These are phyloP conservation scores for Monosporascus sp. DNA, from an alignment of 2,329 filamentous ascomycete genomes.

Conservation along the genomic window DNA sequence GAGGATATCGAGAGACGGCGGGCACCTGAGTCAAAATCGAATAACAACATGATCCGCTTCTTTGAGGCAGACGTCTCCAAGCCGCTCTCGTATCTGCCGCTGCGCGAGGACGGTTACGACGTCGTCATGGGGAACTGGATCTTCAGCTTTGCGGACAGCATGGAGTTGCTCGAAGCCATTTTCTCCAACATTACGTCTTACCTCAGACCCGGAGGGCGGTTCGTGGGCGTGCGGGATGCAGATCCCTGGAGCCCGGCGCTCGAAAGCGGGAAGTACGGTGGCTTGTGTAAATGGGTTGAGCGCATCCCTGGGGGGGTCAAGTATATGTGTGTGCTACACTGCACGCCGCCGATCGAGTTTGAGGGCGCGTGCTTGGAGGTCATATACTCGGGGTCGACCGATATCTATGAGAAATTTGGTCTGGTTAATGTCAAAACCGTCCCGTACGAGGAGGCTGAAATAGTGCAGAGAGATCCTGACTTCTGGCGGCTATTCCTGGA, in stretches of 20 bases:
- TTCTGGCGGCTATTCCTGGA: no score
- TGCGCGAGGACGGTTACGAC: constrained; percentile 13
- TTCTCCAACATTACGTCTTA: constrained; percentile 6
- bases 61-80: constrained; percentile 9
- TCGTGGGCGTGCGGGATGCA: constrained; percentile 11
- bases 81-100: constrained; percentile 5
- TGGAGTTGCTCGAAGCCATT: constrained; percentile 10
- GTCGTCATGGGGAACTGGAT: constrained; percentile 15
- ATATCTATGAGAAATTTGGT: no score
- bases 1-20: not conserved
- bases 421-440: no score
- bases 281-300: no score
- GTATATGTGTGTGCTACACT: no score
- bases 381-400: no score
- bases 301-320: no score
- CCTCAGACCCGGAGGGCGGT: constrained; percentile 12
- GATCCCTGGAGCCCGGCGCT: constrained; percentile 2
- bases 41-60: not conserved
- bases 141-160: constrained; percentile 9
- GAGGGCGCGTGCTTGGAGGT: no score
- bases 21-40: not conserved
- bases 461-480: no score
- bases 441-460: no score
- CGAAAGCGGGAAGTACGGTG: not conserved
- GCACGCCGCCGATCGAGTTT: no score